Base-by-base conservation (phyloP, 805 yeast species). In the Ogataea paraovalis region DNA sequence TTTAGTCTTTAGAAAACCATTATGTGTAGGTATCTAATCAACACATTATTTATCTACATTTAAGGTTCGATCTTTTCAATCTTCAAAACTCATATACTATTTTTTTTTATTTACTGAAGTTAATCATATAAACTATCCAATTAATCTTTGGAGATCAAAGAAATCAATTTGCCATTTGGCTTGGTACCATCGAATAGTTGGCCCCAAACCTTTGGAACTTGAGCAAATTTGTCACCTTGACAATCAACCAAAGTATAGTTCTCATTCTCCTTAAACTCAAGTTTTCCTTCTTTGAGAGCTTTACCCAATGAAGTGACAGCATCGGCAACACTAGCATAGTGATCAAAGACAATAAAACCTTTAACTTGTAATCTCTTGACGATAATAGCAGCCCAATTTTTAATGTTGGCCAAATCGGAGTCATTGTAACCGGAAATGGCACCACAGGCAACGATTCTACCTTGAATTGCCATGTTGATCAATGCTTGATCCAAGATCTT, bases 391-490 rank as follows among this genome's bases (percentile, higher is more conserved):
- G 62, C 50, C 68, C 78, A 77, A 44, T 65, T 69, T 32, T 63
- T 62, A 55, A 78, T 70, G 1, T 58, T 65, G 19, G 62, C 56
- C 44, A 68, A 66, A 9, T 57, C 57, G 12, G 55, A 49, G 50
- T 75, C 75, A 57, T 80, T 78, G 62, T 81, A 82, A 43, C 79
- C 78, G 28, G 85, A 65, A 50, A 83, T 79, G 13, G 82, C 72
- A 51, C 88, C 88, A 66, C 85, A 80, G n/a, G 80, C 82, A 46
- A 80, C 59, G 37, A 83, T 65, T 32, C 61, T 66, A 39, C 79
- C 82, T 36, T 58, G 61, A 7, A 60, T 61, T 52, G 70, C 76
- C 48, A 72, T 58, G 49, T 63, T 57, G 8, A 55, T 46, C 50
- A 76, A 62, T 44, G 75, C 74, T 22, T 68, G 61, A 53, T 76